Conservation (phyloP, 2,329 filamentous ascomycete genomes). For the Diaporthe batatas region DNA sequence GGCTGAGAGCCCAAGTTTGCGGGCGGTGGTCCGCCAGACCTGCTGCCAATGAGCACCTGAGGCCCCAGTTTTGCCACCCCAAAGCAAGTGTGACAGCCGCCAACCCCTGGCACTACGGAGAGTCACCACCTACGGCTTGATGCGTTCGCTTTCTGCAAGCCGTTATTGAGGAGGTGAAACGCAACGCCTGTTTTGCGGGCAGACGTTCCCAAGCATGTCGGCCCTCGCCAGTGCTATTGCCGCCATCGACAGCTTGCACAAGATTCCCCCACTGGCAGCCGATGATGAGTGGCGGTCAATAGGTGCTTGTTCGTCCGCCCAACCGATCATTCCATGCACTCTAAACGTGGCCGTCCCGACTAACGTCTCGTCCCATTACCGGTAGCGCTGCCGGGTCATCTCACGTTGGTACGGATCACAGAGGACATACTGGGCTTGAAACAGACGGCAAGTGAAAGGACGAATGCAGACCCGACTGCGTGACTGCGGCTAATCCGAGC, state of each 20-base stretch:
- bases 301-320: conserved; percentile 30
- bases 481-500: conserved; percentile 13
- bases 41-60: background rate
- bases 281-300: conserved; percentile 32
- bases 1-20: background rate
- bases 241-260: conserved; percentile 4
- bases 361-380: conserved; percentile 18
- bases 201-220: conserved; percentile 22
- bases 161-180: conserved; percentile 8
- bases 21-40: too few species aligned
- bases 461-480: background rate
- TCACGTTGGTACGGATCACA: conserved; percentile 24
- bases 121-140: background rate
- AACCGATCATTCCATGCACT: background rate
- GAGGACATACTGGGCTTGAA: conserved; percentile 6
- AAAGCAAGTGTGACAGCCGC: background rate
- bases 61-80: conserved; percentile 3
- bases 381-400: conserved; percentile 30
- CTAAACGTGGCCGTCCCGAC: conserved; percentile 20
- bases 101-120: background rate
- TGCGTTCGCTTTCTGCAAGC: background rate
- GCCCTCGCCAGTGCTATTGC: conserved; percentile 11
- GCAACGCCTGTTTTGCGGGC: background rate
- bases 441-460: conserved; percentile 24
- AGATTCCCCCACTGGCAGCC: conserved; percentile 13